Conservation (phyloP, 2,329 filamentous ascomycete species). For the Aspergillus chevalieri region DNA sequence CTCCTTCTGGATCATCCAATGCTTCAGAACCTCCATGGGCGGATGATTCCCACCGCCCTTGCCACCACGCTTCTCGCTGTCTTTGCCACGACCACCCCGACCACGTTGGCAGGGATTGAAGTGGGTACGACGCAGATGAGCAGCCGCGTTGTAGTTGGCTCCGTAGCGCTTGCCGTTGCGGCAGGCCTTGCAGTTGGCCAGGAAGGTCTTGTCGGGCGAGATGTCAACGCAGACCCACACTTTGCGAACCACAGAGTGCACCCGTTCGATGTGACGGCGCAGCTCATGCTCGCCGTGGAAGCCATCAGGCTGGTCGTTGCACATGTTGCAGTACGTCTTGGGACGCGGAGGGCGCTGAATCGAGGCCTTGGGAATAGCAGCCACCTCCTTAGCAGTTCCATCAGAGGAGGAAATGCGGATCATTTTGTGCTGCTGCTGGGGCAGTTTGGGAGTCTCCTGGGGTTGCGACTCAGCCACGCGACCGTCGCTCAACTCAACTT, state of each 20-base stretch:
- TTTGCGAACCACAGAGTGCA: conserved; percentile 57
- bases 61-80: conserved; percentile 55
- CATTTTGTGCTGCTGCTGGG: conserved; percentile 39
- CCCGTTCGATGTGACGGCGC: conserved; percentile 59
- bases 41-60: conserved; percentile 58
- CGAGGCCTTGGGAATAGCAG: conserved; percentile 49
- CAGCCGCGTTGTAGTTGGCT: conserved; percentile 91
- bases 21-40: conserved; percentile 54
- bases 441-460: neutral
- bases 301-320: conserved; percentile 66
- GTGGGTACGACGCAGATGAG: conserved; percentile 79
- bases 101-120: conserved; percentile 64
- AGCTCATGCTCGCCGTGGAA: conserved; percentile 85
- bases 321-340: conserved; percentile 65
- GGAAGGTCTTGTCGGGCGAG: conserved; percentile 55
- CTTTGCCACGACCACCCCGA: conserved; percentile 51
- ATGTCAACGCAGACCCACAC: conserved; percentile 60
- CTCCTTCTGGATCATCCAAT: conserved; percentile 56
- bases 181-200: conserved; percentile 80
- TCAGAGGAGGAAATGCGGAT: conserved; percentile 47
- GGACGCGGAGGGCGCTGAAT: conserved; percentile 62
- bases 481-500: conserved; percentile 32
- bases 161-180: conserved; percentile 71
- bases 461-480: conserved; percentile 19
- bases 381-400: conserved; percentile 51